phyloP scores from a whole-genome alignment of 495 filamentous ascomycete species.

The Penicillium atrosanguineum region DNA sequence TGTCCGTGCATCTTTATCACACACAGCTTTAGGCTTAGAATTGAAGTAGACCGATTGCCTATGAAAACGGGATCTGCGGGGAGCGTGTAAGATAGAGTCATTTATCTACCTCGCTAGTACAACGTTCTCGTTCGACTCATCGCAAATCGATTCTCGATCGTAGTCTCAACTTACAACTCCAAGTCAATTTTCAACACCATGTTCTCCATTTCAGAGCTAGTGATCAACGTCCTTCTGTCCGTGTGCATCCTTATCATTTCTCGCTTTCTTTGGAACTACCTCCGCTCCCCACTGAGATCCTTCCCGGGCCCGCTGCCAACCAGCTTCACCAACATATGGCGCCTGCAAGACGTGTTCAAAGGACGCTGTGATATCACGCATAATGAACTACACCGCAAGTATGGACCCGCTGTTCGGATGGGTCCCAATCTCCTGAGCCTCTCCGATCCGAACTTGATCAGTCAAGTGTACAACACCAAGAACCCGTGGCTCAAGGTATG shows the following conservation, averaged over 20 bases:
- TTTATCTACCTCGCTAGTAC: too few species aligned
- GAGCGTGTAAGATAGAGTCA: too few species aligned
- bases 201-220: constrained; percentile 3
- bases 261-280: constrained; percentile 23
- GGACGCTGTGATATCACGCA: constrained; percentile 29
- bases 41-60: too few species aligned
- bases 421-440: constrained; percentile 39
- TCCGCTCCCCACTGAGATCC: constrained; percentile 23
- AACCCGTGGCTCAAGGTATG: constrained; percentile 33
- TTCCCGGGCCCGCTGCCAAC: constrained; percentile 25
- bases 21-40: too few species aligned
- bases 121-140: neutral
- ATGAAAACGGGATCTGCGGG: too few species aligned
- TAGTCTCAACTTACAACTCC: neutral
- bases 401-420: constrained; percentile 35
- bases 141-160: neutral
- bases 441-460: constrained; percentile 33
- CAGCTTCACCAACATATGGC: constrained; percentile 29
- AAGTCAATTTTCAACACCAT: neutral
- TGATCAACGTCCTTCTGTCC: constrained; percentile 7
- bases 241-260: constrained; percentile 13
- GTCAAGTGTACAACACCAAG: constrained; percentile 28
- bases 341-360: constrained; percentile 22
- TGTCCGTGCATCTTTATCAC: too few species aligned
- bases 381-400: constrained; percentile 28